Percentiles rank a stretch among this genome's conserved stretches.
Evolutionary conservation across 371 early-diverging fungal genomes (phyloP).

Genomic region (Rhizopus stolonifer): DNA sequence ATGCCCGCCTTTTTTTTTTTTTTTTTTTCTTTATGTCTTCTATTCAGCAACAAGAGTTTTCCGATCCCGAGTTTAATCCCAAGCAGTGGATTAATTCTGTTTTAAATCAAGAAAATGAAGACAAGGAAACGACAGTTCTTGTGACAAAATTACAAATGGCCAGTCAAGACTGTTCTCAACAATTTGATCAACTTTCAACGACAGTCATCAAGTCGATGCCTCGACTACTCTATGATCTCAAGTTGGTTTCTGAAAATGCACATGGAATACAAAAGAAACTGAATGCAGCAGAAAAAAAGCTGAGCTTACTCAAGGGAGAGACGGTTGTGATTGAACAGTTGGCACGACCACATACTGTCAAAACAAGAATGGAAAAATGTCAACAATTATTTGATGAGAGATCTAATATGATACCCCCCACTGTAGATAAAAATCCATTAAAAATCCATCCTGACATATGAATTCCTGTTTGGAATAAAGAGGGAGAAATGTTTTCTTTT

Average conservation of each 20-base stretch:
- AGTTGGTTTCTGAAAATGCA: constrained; percentile 59
- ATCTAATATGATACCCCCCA: too few species aligned
- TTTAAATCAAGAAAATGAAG: constrained; percentile 21
- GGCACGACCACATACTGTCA: constrained; percentile 65
- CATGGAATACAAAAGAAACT: constrained; percentile 50
- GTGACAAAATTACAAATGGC: constrained; percentile 60
- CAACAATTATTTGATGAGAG: constrained; percentile 6
- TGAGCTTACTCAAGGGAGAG: constrained; percentile 23
- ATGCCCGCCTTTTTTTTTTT: too few species aligned
- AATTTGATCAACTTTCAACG: constrained; percentile 51
- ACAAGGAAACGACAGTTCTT: constrained; percentile 51
- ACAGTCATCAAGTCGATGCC: constrained; percentile 59
- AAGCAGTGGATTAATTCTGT: constrained; percentile 67
- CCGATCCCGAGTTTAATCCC: constrained; percentile 55
- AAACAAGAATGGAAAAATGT: constrained; percentile 68
- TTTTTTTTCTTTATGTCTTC: constrained; percentile 19
- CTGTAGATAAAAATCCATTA: background rate
- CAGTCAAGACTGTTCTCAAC: constrained; percentile 51
- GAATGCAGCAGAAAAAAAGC: constrained; percentile 43
- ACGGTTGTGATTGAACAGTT: constrained; percentile 57
- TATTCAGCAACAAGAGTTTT: constrained; percentile 27
- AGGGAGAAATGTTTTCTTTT: too few species aligned
- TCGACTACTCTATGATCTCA: constrained; percentile 63
- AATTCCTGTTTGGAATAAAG: background rate
- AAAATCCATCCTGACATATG: background rate